phyloP scores from a whole-genome alignment of 257 asterid genomes.

The Fraxinus anomala region DNA sequence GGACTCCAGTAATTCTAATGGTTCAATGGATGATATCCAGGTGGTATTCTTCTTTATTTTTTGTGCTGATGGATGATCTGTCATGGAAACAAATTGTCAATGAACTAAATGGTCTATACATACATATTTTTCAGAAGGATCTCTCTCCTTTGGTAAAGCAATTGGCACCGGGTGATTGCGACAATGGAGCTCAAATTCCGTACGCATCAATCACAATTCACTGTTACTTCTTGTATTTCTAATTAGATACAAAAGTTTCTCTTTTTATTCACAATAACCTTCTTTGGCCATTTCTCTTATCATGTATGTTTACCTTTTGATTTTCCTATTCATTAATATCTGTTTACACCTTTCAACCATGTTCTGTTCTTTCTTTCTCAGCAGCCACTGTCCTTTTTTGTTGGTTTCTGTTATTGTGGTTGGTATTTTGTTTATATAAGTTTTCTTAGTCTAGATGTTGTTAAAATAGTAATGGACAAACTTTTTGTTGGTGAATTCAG shows the following conservation, averaged over 20 bases:
- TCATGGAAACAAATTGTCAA: constrained; percentile 1
- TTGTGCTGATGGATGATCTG: constrained; percentile 12
- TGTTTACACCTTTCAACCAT: background rate
- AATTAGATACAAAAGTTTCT: constrained; percentile 3
- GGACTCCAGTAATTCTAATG: constrained; percentile 65
- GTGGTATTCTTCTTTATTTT: constrained; percentile 41
- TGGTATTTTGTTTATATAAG: background rate
- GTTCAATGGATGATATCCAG: constrained; percentile 76
- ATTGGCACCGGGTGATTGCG: constrained; percentile 56
- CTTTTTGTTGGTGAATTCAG: background rate
- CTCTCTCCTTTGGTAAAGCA: constrained; percentile 90
- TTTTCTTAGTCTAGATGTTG: constrained; percentile 20
- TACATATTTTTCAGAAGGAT: constrained; percentile 54
- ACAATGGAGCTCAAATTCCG: constrained; percentile 69
- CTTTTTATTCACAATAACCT: background rate
- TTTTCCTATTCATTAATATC: constrained; percentile 6
- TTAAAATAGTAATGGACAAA: background rate
- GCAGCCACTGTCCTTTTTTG: constrained; percentile 5
- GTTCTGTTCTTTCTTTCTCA: constrained; percentile 10
- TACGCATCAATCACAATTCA: constrained; percentile 39
- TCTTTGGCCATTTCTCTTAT: constrained; percentile 10
- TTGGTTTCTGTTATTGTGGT: background rate
- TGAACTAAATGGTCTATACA: constrained; percentile 24
- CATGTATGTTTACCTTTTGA: constrained; percentile 15
- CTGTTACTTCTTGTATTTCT: constrained; percentile 17